phyloP scores from a whole-genome alignment of 352 stramenopile species.

The Thalassiosira ordinaria region DNA sequence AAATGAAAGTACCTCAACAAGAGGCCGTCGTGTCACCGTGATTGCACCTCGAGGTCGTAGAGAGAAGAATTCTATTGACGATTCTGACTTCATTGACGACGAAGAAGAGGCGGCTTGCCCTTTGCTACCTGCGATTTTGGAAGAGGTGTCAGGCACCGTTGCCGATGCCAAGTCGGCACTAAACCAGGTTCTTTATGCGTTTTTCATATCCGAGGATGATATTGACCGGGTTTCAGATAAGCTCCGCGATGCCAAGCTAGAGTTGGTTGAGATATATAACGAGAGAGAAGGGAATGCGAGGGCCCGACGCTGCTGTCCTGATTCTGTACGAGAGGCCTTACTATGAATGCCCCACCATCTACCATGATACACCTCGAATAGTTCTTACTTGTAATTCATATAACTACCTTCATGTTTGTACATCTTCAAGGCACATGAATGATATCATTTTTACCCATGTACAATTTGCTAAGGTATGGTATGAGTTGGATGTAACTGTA shows the following conservation, averaged over 20 bases:
- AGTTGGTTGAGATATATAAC: conserved; percentile 4
- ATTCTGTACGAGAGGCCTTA: no score
- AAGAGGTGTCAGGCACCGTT: conserved; percentile 20
- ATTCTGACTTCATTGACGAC: background rate
- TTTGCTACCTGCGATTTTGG: background rate
- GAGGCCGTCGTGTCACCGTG: background rate
- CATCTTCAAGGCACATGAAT: no score
- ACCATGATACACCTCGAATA: no score
- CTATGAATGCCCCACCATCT: no score
- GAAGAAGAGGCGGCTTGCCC: background rate
- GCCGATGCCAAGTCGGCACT: conserved; percentile 25
- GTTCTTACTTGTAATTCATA: no score
- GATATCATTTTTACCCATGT: no score
- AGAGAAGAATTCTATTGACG: conserved; percentile 1
- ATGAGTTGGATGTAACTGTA: no score
- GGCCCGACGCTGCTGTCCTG: no score
- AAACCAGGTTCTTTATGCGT: conserved; percentile 39
- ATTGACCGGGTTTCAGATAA: conserved; percentile 37
- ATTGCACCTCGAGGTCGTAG: background rate
- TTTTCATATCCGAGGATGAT: conserved; percentile 33
- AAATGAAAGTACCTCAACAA: background rate
- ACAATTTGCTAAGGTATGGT: no score
- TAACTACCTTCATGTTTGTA: no score
- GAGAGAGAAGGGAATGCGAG: background rate
- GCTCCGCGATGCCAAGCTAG: conserved; percentile 12